These are phyloP conservation scores for Cubamyces sp. DNA, from an alignment of 768 basidiomycete species.

Conservation along the genomic window DNA sequence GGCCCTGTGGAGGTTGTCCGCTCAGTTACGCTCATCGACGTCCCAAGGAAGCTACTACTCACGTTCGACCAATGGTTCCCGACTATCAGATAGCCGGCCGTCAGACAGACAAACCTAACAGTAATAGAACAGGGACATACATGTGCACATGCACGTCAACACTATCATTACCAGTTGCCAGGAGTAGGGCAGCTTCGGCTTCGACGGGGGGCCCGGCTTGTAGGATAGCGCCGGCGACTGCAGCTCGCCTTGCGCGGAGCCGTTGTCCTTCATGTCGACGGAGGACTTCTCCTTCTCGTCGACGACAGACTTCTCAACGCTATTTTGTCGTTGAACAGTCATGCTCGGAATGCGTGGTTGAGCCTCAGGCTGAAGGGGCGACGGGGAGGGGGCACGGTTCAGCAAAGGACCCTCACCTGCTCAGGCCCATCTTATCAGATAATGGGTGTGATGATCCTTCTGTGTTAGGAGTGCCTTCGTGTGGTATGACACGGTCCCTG, in stretches of 20 bases:
- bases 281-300: slow-evolving; percentile 26
- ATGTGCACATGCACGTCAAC: slow-evolving; percentile 45
- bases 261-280: slow-evolving; percentile 15
- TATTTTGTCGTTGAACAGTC: slow-evolving; percentile 17
- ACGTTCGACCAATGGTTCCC: slow-evolving; percentile 50
- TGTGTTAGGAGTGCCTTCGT: not conserved
- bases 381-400: slow-evolving; percentile 13
- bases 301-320: slow-evolving; percentile 26
- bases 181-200: slow-evolving; percentile 38
- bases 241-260: slow-evolving; percentile 8
- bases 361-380: not conserved
- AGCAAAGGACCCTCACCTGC: slow-evolving; percentile 3
- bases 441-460: slow-evolving; percentile 2
- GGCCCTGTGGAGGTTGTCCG: slow-evolving; percentile 32
- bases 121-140: slow-evolving; percentile 31
- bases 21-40: not conserved
- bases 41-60: slow-evolving; percentile 16
- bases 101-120: not conserved
- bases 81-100: slow-evolving; percentile 30
- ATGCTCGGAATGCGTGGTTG: slow-evolving; percentile 1
- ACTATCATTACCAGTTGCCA: slow-evolving; percentile 43
- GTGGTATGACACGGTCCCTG: slow-evolving; percentile 6
- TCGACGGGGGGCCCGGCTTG: slow-evolving; percentile 16
- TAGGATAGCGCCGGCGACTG: slow-evolving; percentile 14
- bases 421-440: slow-evolving; percentile 34